Percentiles rank a stretch among this genome's conserved stretches.
These are phyloP conservation scores for Borovskyia barvae DNA, from an alignment of 208 protist genomes.

Conservation along the genomic window DNA sequence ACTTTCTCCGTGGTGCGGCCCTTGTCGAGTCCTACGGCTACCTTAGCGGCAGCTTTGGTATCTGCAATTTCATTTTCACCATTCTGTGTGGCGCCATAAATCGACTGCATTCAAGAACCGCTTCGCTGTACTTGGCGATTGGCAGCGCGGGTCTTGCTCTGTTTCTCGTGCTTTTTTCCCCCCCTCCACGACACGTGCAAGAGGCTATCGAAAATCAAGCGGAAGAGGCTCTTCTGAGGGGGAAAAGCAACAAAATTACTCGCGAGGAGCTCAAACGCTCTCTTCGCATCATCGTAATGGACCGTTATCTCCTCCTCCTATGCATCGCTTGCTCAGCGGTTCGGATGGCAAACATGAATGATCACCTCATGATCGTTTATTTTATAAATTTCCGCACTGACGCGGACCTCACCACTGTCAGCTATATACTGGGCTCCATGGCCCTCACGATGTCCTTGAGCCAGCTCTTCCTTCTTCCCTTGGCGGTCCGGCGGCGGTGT, in stretches of 20 bases:
- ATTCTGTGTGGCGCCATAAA: slow-evolving; percentile 37
- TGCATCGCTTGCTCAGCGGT: slow-evolving; percentile 21
- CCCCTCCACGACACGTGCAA: slow-evolving; percentile 1
- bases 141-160: slow-evolving; percentile 3
- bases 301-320: slow-evolving; percentile 8
- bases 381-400: slow-evolving; percentile 38
- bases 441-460: slow-evolving; percentile 22
- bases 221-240: not conserved
- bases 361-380: slow-evolving; percentile 43
- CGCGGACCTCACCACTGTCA: slow-evolving; percentile 31
- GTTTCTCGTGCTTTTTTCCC: slow-evolving; percentile 6
- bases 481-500: slow-evolving; percentile 23
- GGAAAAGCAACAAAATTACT: slow-evolving; percentile 1
- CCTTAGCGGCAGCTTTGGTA: slow-evolving; percentile 33
- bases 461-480: slow-evolving; percentile 32
- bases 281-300: slow-evolving; percentile 1
- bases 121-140: slow-evolving; percentile 25
- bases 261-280: slow-evolving; percentile 6
- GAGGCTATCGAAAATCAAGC: not conserved
- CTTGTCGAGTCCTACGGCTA: slow-evolving; percentile 35
- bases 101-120: slow-evolving; percentile 14
- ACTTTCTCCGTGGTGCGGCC: slow-evolving; percentile 33
- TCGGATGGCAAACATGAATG: slow-evolving; percentile 41
- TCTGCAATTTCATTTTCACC: slow-evolving; percentile 27
- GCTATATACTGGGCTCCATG: slow-evolving; percentile 26